Conservation (phyloP, 169 alveolate genomes). For the Sarcocystis neurona region DNA sequence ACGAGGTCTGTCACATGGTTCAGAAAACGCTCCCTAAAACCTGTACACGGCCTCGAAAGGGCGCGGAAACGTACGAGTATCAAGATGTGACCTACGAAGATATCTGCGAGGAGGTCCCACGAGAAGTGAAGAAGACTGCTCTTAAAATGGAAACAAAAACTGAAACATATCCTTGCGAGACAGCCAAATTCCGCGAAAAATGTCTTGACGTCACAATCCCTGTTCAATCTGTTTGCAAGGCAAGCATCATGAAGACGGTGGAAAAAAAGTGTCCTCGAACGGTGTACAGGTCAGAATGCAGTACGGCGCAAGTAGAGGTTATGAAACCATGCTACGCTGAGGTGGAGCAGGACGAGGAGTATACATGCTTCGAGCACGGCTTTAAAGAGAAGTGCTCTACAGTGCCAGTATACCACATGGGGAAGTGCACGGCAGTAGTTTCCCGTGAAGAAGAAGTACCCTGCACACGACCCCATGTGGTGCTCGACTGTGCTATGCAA, state of each 20-base stretch:
- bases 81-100: conserved; percentile 48
- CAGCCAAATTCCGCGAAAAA: conserved; percentile 45
- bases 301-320: conserved; percentile 38
- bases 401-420: conserved; percentile 65
- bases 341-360: conserved; percentile 42
- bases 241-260: conserved; percentile 46
- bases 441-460: conserved; percentile 35
- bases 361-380: conserved; percentile 56
- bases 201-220: conserved; percentile 62
- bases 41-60: conserved; percentile 32
- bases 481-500: conserved; percentile 31
- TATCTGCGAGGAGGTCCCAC: conserved; percentile 49
- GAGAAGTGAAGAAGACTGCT: conserved; percentile 44
- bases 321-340: conserved; percentile 51
- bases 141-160: neutral
- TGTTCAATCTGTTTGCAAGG: conserved; percentile 26
- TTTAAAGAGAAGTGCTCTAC: conserved; percentile 58
- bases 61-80: conserved; percentile 22
- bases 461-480: conserved; percentile 27
- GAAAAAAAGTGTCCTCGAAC: conserved; percentile 54
- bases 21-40: conserved; percentile 39
- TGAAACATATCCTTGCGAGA: conserved; percentile 57
- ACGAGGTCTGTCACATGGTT: conserved; percentile 58
- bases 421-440: conserved; percentile 57
- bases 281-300: conserved; percentile 43